Base-by-base conservation (phyloP, 768 basidiomycete genomes). In the Amanita inopinata region DNA sequence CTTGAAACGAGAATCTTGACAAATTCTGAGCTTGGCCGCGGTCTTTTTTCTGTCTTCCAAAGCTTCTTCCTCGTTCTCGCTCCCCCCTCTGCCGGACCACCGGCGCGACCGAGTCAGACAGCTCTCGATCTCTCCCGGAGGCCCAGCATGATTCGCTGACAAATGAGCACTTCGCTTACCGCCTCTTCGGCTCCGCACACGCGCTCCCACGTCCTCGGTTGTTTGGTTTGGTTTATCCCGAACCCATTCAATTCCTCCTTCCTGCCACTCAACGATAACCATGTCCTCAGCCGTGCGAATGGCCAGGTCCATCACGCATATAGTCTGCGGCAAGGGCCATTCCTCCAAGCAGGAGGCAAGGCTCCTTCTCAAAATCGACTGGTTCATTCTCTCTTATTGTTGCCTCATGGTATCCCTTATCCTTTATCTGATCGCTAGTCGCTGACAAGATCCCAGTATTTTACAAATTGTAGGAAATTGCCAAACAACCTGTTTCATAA, bases 301-400 rank as follows among this genome's bases (percentile, higher is more conserved):
- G 59, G 62, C 48, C 48, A 32, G 17, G 17, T 38, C 10, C 17
- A 18, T 45, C 31, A 36, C 27, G 19, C 40, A 28, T 7, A 6
- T 34, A 48, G 37, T 61, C 31, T 67, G 62, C 63, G 63, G 66
- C 4, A 59, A 65, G 41, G 43, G 56, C 14, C 67, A 69, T 3
- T 51, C 60, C 6, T 60, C 60, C 2, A 63, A 62, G 49, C 53
- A 59, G 44, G 80, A 83, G 61, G 55, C 62, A 22, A 66, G 46
- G 14, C 64, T 83, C 23, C 57, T 84, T 18, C 51, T 73, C 49
- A 83, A 84, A 49, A 62, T 74, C 17, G 73, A 85, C 56, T 76
- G 70, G 64, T 80, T 81, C 53, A 80, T 83, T 37, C 56, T 83
- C 30, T 80, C 78, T 6, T 83, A 80, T 53, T 76, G 78, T 53